A percentile compares a stretch with the other conserved stretches of the same genome.
Evolutionary conservation across 305 asterid species (phyloP).

Genomic region (Solanum chacoense): DNA sequence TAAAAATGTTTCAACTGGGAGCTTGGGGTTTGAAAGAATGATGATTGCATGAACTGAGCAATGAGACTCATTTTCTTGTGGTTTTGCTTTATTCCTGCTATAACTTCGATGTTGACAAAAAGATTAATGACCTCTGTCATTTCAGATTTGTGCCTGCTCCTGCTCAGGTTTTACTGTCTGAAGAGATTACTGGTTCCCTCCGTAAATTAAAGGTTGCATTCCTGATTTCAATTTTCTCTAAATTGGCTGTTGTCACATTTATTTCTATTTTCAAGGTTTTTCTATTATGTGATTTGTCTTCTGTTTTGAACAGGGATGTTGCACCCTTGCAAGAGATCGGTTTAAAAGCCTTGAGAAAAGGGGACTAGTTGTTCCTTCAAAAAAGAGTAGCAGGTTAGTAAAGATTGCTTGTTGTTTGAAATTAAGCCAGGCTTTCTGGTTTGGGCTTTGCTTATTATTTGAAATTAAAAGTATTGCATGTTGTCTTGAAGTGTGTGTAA

Average conservation of each 20-base stretch:
- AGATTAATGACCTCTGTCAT: background rate
- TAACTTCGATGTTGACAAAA: background rate
- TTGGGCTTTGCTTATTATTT: background rate
- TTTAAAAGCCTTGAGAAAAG: slow-evolving; percentile 90
- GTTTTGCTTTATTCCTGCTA: background rate
- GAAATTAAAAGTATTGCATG: background rate
- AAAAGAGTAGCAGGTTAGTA: slow-evolving; percentile 73
- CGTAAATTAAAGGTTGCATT: slow-evolving; percentile 75
- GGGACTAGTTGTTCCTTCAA: slow-evolving; percentile 70
- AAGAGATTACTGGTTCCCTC: slow-evolving; percentile 95
- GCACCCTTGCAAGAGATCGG: slow-evolving; percentile 85
- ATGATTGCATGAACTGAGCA: background rate
- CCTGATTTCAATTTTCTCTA: background rate
- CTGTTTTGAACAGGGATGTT: slow-evolving; percentile 52
- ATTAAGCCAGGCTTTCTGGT: background rate
- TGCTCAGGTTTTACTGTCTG: slow-evolving; percentile 79
- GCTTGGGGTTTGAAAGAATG: background rate
- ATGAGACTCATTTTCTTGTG: background rate
- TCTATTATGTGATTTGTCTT: background rate
- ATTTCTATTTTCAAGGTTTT: background rate
- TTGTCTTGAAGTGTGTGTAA: background rate
- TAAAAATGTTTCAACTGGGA: background rate
- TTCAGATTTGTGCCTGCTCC: slow-evolving; percentile 81
- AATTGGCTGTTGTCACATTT: background rate
- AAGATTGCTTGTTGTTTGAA: background rate